phyloP scores from a whole-genome alignment of 2,329 filamentous ascomycete genomes.

The Tolypocladium amazonense region DNA sequence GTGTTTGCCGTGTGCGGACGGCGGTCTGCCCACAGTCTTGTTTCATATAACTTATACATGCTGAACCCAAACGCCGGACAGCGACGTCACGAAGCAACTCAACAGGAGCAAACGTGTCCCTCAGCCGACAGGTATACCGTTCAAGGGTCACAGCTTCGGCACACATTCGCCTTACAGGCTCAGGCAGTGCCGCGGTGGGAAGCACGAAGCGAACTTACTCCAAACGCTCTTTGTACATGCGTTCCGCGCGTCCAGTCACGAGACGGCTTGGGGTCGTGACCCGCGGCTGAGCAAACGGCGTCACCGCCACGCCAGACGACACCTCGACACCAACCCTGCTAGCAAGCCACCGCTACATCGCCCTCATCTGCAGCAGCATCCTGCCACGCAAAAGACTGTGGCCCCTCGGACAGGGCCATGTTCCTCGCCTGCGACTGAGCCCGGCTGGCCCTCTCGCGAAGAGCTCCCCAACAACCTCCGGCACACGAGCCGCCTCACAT shows the following conservation, averaged over 20 bases:
- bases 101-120: neutral
- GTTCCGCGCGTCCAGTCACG: neutral
- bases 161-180: neutral
- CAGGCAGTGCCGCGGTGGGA: neutral
- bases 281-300: neutral
- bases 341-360: neutral
- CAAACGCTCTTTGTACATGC: no score
- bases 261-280: neutral
- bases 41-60: neutral
- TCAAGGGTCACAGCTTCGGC: neutral
- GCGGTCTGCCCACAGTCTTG: neutral
- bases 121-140: neutral
- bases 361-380: neutral
- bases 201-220: neutral
- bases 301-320: neutral
- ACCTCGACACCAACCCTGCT: neutral
- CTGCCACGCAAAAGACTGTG: neutral
- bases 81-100: neutral
- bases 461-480: neutral
- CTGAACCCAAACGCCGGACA: neutral
- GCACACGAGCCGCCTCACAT: neutral
- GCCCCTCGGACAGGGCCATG: neutral
- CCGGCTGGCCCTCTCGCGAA: neutral
- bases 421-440: neutral
- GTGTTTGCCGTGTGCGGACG: neutral